Conservation (phyloP, 2,329 filamentous ascomycete species). For the Rhynchosporium graminicola region DNA sequence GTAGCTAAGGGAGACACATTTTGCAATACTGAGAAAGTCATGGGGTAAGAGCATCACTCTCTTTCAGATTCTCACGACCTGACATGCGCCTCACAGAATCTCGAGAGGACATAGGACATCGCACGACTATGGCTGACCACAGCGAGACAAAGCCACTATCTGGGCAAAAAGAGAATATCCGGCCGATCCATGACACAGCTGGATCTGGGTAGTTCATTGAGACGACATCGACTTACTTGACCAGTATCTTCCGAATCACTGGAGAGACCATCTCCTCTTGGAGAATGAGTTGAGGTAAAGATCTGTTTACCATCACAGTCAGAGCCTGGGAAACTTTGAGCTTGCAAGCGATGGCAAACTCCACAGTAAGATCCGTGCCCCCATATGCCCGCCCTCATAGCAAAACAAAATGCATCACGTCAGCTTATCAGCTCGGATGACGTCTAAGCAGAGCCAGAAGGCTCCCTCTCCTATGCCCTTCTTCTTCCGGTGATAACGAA, state of each 20-base stretch:
- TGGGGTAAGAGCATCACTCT: not conserved
- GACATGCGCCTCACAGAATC: not conserved
- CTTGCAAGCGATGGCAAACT: not conserved
- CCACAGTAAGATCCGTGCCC: slow-evolving; percentile 6
- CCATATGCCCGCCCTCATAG: slow-evolving; percentile 13
- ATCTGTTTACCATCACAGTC: not conserved
- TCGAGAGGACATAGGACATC: not conserved
- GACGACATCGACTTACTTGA: not conserved
- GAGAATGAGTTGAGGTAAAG: not conserved
- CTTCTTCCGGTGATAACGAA: slow-evolving; percentile 25
- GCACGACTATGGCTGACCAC: not conserved
- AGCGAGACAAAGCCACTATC: not conserved
- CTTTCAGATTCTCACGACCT: not conserved
- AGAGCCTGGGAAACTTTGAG: not conserved
- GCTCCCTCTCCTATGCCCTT: slow-evolving; percentile 24
- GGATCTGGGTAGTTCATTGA: not conserved
- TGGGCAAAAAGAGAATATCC: not conserved
- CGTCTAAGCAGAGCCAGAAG: slow-evolving; percentile 38
- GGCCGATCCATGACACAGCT: not conserved
- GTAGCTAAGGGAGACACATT: not conserved
- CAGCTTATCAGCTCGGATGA: slow-evolving; percentile 29
- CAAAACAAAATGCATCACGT: slow-evolving; percentile 12
- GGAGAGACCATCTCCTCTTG: not conserved
- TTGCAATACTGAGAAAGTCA: not conserved
- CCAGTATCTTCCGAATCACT: not conserved